A percentile compares a stretch with the other conserved stretches of the same genome.
These are phyloP conservation scores for Scheffersomyces quercinus DNA, from an alignment of 1,139 yeast genomes.

Conservation along the genomic window DNA sequence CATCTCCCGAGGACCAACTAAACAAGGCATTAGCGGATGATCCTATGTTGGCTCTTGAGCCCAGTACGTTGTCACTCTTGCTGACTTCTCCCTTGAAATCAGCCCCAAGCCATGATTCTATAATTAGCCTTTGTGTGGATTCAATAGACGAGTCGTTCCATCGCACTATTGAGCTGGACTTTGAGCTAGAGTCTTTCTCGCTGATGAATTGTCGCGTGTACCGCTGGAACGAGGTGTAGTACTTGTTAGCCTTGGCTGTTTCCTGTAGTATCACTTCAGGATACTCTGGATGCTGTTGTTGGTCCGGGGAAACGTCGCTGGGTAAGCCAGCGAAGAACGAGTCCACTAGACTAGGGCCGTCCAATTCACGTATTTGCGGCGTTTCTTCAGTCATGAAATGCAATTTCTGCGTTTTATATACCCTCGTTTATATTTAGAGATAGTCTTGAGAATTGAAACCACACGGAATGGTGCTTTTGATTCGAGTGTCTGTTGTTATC, in stretches of 20 bases:
- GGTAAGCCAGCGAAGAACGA: too few relatives aligned
- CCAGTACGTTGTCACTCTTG: background rate
- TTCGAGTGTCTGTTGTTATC: too few relatives aligned
- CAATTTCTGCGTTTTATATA: too few relatives aligned
- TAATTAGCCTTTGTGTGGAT: slow-evolving; percentile 25
- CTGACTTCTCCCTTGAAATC: slow-evolving; percentile 10
- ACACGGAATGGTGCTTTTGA: too few relatives aligned
- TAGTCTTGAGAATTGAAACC: too few relatives aligned
- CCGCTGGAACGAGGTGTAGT: slow-evolving; percentile 36
- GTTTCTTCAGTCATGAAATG: too few relatives aligned
- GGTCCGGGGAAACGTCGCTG: too few relatives aligned
- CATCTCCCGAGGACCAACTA: slow-evolving; percentile 48
- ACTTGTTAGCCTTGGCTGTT: slow-evolving; percentile 30
- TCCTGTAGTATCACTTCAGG: slow-evolving; percentile 40
- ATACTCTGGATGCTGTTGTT: slow-evolving; percentile 15
- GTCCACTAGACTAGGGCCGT: too few relatives aligned
- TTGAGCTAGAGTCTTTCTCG: slow-evolving; percentile 9
- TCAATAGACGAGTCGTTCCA: slow-evolving; percentile 37
- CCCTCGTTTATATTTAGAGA: too few relatives aligned
- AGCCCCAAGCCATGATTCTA: slow-evolving; percentile 29
- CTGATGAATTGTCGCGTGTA: slow-evolving; percentile 36
- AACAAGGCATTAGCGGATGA: slow-evolving; percentile 36
- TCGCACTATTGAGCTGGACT: slow-evolving; percentile 23
- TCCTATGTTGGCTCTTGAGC: background rate
- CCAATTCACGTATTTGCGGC: too few relatives aligned